Evolutionary conservation across 495 filamentous ascomycete genomes (phyloP).

Genomic region (Trypethelium eluteriae): DNA sequence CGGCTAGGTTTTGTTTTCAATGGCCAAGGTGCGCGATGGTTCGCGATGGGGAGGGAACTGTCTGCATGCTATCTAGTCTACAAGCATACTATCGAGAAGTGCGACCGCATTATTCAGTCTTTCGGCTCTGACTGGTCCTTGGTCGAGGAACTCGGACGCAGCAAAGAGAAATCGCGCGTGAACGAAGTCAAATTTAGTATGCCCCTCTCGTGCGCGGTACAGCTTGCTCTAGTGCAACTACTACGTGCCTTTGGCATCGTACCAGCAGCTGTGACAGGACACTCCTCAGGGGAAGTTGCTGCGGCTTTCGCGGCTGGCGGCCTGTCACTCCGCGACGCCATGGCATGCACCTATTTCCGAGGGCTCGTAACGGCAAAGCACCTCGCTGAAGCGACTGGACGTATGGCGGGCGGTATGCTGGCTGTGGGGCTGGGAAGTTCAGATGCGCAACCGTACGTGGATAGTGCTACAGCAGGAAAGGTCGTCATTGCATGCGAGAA

Average conservation of each 20-base stretch:
- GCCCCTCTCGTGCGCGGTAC: slow-evolving; percentile 26
- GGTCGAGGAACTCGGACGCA: slow-evolving; percentile 20
- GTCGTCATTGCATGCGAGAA: slow-evolving; percentile 30
- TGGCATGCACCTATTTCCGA: slow-evolving; percentile 38
- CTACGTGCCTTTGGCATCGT: slow-evolving; percentile 28
- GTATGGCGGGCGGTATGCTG: slow-evolving; percentile 25
- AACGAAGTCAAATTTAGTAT: slow-evolving; percentile 18
- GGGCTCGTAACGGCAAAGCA: slow-evolving; percentile 20
- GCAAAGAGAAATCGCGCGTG: slow-evolving; percentile 22
- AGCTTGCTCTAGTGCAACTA: slow-evolving; percentile 26
- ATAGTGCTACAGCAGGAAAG: background rate
- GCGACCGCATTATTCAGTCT: background rate
- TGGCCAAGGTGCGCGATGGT: no score
- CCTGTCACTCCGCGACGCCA: slow-evolving; percentile 41
- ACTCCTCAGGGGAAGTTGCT: slow-evolving; percentile 58
- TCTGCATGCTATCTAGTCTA: no score
- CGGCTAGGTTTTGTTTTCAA: background rate
- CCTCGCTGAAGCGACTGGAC: slow-evolving; percentile 2
- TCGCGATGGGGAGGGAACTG: no score
- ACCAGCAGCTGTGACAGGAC: slow-evolving; percentile 44
- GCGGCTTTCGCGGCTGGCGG: slow-evolving; percentile 54
- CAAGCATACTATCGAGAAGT: background rate
- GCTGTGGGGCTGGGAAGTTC: slow-evolving; percentile 18
- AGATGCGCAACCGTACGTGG: background rate
- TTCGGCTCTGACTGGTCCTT: slow-evolving; percentile 1